Base-by-base conservation (phyloP, 208 protist genomes). In the Leishmania aethiopica region DNA sequence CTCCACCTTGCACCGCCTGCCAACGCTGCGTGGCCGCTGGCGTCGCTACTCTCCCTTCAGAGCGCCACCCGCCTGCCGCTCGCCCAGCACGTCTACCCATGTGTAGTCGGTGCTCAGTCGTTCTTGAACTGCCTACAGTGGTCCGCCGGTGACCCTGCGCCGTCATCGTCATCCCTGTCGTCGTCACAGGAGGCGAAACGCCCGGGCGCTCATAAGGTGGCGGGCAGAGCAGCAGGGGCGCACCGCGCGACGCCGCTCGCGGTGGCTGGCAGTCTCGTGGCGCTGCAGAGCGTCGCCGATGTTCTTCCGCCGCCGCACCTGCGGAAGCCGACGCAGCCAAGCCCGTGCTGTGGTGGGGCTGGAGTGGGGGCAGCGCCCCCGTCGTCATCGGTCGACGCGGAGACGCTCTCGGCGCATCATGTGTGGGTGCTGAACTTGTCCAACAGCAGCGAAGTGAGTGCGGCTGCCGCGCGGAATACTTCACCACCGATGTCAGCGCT, bases 41-140 rank as follows among this genome's bases (percentile, higher is more conserved):
- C 82, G 35, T 82, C 80, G 13, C 73, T 84, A 32, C 57, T 82
- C 51, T 78, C 67, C 47, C 47, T 80, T n/a, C 77, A 74, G 25
- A 66, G 62, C 25, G 78, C 60, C 37, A 32, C 75, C 40, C 53
- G 32, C 32, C 72, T 77, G 28, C 81, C 79, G 10, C 74, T 88
- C 10, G 22, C 71, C 17, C 78, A 89, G 78, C 82, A 88, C 55
- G 57, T 91, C 3, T 82, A 87, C 60, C 81, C 81, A 37, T 92
- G 88, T 75, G 60, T 49, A 7, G 59, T 92, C 28, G 72, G 81
- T 45, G 37, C 87, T 22, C 82, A 86, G n/a, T 96, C 93, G 15
- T 95, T 92, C 75, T 78, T 96, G 8, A 96, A 96, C 72, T 91
- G 86, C 6, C 75, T 96, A 37, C 93, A 96, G 85, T 94, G 88